Evolutionary conservation across 371 early-diverging fungal species (phyloP).

Genomic region (Zychaea mexicana): DNA sequence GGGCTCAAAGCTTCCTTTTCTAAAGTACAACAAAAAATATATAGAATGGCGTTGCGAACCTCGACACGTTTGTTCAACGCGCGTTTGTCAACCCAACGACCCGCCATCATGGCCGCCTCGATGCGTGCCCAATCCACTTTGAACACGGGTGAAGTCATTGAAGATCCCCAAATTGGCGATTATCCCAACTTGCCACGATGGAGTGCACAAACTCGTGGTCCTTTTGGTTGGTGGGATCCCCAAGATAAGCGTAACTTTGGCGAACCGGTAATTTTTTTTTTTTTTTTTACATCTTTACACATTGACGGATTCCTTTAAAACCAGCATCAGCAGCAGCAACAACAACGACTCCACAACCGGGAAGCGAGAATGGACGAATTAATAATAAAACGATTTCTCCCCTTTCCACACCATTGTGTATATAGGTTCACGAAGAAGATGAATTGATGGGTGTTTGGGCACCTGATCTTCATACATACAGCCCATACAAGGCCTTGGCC

Average conservation of each 20-base stretch:
- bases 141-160: constrained; percentile 41
- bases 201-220: constrained; percentile 59
- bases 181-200: constrained; percentile 68
- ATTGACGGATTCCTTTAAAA: too few relatives aligned
- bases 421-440: constrained; percentile 66
- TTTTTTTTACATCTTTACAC: constrained; percentile 6
- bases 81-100: constrained; percentile 38
- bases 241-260: constrained; percentile 72
- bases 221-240: constrained; percentile 62
- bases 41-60: constrained; percentile 43
- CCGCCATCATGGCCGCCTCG: constrained; percentile 25
- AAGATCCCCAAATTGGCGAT: constrained; percentile 68
- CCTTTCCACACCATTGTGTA: too few relatives aligned
- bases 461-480: constrained; percentile 63
- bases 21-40: background rate
- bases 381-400: too few relatives aligned
- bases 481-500: constrained; percentile 54
- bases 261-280: constrained; percentile 47
- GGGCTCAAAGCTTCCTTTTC: background rate
- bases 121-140: constrained; percentile 52
- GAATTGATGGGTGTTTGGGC: constrained; percentile 66
- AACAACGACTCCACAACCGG: background rate
- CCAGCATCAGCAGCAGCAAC: background rate
- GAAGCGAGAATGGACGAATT: background rate
- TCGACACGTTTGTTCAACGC: constrained; percentile 42